phyloP scores from a whole-genome alignment of 129 eudicot genomes.

The Lactuca saligna region DNA sequence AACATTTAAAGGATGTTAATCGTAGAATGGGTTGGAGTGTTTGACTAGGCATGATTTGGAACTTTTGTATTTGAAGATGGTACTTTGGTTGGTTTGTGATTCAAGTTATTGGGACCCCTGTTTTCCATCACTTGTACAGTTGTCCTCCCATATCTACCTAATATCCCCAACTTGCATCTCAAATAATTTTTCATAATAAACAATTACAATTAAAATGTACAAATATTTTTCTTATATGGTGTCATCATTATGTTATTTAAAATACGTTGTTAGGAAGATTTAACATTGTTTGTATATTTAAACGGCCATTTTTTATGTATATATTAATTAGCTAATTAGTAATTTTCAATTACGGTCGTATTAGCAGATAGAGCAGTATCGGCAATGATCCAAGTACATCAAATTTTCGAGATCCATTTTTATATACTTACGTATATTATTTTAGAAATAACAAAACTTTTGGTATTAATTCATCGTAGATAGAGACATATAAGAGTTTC shows the following conservation, averaged over 20 bases:
- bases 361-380: too few relatives aligned
- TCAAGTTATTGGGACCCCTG: conserved; percentile 47
- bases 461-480: too few relatives aligned
- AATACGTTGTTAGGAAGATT: neutral
- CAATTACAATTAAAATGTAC: neutral
- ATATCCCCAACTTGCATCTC: conserved; percentile 22
- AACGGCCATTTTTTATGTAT: neutral
- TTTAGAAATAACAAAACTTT: too few relatives aligned
- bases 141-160: conserved; percentile 7
- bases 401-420: too few relatives aligned
- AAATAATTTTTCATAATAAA: conserved; percentile 8
- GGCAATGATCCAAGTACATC: too few relatives aligned
- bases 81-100: conserved; percentile 43
- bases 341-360: too few relatives aligned
- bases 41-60: conserved; percentile 37
- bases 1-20: conserved; percentile 20
- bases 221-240: too few relatives aligned
- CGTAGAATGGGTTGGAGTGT: conserved; percentile 30
- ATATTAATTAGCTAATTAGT: neutral
- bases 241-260: neutral
- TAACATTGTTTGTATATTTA: neutral
- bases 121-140: conserved; percentile 24
- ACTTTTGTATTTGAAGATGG: conserved; percentile 38
- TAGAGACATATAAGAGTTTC: too few relatives aligned
- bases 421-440: too few relatives aligned